Evolutionary conservation across 1,284 basidiomycete species (phyloP).

Genomic region (Trichosporon inkin): DNA sequence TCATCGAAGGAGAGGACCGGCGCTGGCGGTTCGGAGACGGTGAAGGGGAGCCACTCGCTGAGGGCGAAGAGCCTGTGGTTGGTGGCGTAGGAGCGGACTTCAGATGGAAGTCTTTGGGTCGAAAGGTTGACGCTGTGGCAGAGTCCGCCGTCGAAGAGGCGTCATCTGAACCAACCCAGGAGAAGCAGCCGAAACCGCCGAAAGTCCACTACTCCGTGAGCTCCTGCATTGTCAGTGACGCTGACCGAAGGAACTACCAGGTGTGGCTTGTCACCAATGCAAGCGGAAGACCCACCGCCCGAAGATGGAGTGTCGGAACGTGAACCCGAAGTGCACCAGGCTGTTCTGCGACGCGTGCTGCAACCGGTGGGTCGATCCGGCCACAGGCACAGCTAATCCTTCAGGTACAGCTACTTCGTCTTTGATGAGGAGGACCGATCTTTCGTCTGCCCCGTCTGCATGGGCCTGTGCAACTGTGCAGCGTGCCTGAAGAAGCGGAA

Average conservation of each 20-base stretch:
- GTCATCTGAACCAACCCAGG: not conserved
- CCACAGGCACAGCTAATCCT: not conserved
- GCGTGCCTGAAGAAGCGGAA: constrained; percentile 37
- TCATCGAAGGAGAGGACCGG: constrained; percentile 31
- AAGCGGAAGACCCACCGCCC: constrained; percentile 36
- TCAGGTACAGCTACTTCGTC: constrained; percentile 43
- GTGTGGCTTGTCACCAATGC: constrained; percentile 46
- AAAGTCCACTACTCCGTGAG: constrained; percentile 28
- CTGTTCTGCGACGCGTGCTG: constrained; percentile 43
- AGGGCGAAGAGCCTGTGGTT: constrained; percentile 22
- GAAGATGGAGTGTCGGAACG: constrained; percentile 46
- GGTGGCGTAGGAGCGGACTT: constrained; percentile 29
- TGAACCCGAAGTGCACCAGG: constrained; percentile 32
- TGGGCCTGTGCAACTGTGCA: constrained; percentile 42
- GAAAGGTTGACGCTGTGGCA: not conserved
- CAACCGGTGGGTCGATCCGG: constrained; percentile 29
- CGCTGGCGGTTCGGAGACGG: constrained; percentile 36
- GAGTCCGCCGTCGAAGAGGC: not conserved
- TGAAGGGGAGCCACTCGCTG: constrained; percentile 15
- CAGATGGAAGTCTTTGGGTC: constrained; percentile 11
- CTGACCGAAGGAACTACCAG: constrained; percentile 22
- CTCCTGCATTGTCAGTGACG: not conserved
- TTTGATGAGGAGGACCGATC: constrained; percentile 43
- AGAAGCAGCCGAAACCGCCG: not conserved
- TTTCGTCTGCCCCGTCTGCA: constrained; percentile 46